Evolutionary conservation across 106 monocot genomes (phyloP), one percentile per base, ranked within the genome.

Genomic region (Agapanthus africanus): DNA sequence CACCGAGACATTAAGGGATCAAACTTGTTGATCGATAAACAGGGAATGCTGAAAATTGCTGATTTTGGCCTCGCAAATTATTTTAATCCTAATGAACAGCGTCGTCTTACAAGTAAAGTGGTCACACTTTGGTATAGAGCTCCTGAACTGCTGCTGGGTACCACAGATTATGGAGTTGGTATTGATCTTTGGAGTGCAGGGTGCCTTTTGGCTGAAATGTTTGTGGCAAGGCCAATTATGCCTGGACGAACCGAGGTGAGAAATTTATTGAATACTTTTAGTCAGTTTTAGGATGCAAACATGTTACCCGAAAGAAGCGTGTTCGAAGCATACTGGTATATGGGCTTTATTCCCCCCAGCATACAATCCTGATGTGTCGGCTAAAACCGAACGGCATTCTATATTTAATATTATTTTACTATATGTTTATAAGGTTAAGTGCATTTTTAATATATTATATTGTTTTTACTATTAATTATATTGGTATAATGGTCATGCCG

Each of bases 121-220:
- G 74, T 67, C 28, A 75, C 74, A 27, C 59, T 75, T 40, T 74
- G 74, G 74, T 74, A 73, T 37, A 63, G 73, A 46, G 73, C 73
- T 51, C 73, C 73, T 28, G 73, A 73, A 65, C 65, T 73, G 28
- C 40, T 75, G 9, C 61, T 75, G 38, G 74, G 74, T 13, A 26
- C 74, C 22, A 75, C 67, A 59, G 74, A 75, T 68, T 75, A 75
- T 75, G 74, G 74, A 41, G 57, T 75, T 41, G 74, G 74, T 32
- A 67, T 70, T 22, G 52, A 70, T 64, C 76, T 77, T 26, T 77
- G 76, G 76, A 77, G 76, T 63, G 76, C 70, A 23, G 76, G 76
- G 2, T 77, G 76, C 39, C 76, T 77, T 63, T 39, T 77, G 23
- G 76, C 70, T 64, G 76, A 77, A 70, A 70, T 77, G 76, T 77